Base-by-base conservation (phyloP, 106 monocot species). In the Dendrobium catenatum region DNA sequence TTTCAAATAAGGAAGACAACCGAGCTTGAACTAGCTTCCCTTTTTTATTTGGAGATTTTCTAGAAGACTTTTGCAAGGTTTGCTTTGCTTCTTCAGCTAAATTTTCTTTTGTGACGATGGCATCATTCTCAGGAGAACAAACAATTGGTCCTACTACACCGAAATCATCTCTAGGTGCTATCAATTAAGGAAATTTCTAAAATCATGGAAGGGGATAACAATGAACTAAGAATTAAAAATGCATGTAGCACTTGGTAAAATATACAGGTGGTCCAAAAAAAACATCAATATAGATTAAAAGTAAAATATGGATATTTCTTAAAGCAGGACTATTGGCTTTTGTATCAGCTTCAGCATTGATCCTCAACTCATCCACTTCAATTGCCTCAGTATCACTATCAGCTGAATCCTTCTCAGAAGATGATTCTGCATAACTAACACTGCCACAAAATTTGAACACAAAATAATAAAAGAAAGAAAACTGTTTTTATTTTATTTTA, bases 341-440 rank as follows among this genome's bases (percentile, higher is more conserved):
- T 79, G 37, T 58, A 46, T 41, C 58, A n/a, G 22, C 77, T 79
- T 58, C 85, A 13, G 15, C 77, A 26, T 81, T 77, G 59, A 78
- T 79, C 68, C 74, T 78, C 42, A 82, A 79, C 16, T 79, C 82
- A 29, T 26, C 27, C 24, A 44, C 55, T 79, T 87, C 48, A 64
- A 82, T 70, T 56, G 67, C 79, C 27, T 89, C 86, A 56, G 78
- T 81, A 68, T 89, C 87, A 79, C 83, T 81, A 75, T 67, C 66
- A 83, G 56, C 72, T 7, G 88, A 89, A 88, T 88, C 92, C 76
- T 88, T 89, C 80, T 75, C 90, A 89, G 94, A 88, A 55, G 87
- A 87, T 78, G 82, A 33, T 82, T 92, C 96, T 82, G 92, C 90
- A 88, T 86, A 97, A 79, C 94, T 97, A 73, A 44, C 83, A n/a